Evolutionary conservation across 805 yeast species (phyloP).

Genomic region (Yarrowia divulgata): DNA sequence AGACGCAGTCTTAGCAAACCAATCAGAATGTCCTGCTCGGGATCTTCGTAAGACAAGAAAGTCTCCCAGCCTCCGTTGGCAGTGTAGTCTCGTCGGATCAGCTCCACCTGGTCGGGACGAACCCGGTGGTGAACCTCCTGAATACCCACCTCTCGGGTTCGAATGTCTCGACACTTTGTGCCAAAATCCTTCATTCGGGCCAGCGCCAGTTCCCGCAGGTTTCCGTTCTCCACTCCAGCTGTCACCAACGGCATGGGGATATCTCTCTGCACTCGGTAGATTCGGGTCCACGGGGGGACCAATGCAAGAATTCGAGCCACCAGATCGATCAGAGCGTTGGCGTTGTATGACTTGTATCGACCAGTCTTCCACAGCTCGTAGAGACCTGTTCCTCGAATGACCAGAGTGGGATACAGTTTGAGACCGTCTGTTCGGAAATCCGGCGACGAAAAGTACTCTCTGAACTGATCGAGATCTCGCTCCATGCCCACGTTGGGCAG

Average conservation of each 20-base stretch:
- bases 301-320: constrained; percentile 95
- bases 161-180: constrained; percentile 91
- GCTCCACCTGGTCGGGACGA: constrained; percentile 95
- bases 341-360: constrained; percentile 90
- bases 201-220: constrained; percentile 89
- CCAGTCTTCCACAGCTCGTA: constrained; percentile 98
- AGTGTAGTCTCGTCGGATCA: constrained; percentile 91
- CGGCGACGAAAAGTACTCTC: constrained; percentile 96
- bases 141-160: constrained; percentile 98
- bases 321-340: constrained; percentile 89
- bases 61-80: constrained; percentile 99
- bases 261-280: constrained; percentile 97
- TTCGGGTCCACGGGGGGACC: constrained; percentile 99
- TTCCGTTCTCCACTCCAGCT: constrained; percentile 98
- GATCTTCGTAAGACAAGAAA: constrained; percentile 93
- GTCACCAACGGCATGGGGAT: constrained; percentile 99
- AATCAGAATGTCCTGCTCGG: constrained; percentile 92
- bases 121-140: constrained; percentile 98
- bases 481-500: constrained; percentile 99
- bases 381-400: constrained; percentile 95
- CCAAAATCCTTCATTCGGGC: constrained; percentile 99
- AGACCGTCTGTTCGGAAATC: constrained; percentile 96
- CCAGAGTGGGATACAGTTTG: constrained; percentile 93
- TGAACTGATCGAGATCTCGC: constrained; percentile 93
- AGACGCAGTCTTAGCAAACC: constrained; percentile 88